phyloP scores from a whole-genome alignment of 208 protist species.

The Trypanosomatidae sp. region DNA sequence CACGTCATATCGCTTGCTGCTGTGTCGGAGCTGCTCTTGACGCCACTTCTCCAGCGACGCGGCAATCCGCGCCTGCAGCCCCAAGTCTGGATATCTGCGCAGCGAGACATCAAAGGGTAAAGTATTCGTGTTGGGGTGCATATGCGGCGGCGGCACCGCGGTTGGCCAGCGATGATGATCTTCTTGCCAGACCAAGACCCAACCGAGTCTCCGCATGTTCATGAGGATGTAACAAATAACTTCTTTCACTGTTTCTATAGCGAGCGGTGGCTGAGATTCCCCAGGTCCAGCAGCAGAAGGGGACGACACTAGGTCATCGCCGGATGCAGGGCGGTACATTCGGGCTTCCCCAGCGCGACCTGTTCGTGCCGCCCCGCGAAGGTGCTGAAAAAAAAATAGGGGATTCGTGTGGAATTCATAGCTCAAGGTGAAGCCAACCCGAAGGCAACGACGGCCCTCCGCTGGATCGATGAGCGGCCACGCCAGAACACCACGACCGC shows the following conservation, averaged over 20 bases:
- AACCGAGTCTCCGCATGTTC: slow-evolving; percentile 19
- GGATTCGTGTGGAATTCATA: slow-evolving; percentile 13
- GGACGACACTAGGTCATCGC: not conserved
- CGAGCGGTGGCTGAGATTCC: not conserved
- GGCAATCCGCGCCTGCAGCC: slow-evolving; percentile 1
- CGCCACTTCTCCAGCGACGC: slow-evolving; percentile 21
- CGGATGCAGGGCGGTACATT: not conserved
- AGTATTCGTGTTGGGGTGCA: not conserved
- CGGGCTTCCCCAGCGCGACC: not conserved
- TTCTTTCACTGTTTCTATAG: not conserved
- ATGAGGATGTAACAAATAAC: not conserved
- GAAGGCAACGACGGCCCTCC: slow-evolving; percentile 10
- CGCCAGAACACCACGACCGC: slow-evolving; percentile 9
- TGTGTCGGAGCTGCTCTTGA: slow-evolving; percentile 1
- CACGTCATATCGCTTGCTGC: slow-evolving; percentile 14
- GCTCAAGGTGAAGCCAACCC: slow-evolving; percentile 22
- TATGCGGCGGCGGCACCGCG: slow-evolving; percentile 18
- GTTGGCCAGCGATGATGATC: slow-evolving; percentile 37
- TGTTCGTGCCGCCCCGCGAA: too few species aligned
- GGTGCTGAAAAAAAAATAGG: not conserved
- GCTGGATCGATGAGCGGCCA: slow-evolving; percentile 20
- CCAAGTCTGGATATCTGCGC: not conserved
- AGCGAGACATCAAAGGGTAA: not conserved
- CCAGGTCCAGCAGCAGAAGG: not conserved
- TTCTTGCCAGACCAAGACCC: slow-evolving; percentile 48